phyloP scores from a whole-genome alignment of 129 eudicot species.

The Arctium minus region DNA sequence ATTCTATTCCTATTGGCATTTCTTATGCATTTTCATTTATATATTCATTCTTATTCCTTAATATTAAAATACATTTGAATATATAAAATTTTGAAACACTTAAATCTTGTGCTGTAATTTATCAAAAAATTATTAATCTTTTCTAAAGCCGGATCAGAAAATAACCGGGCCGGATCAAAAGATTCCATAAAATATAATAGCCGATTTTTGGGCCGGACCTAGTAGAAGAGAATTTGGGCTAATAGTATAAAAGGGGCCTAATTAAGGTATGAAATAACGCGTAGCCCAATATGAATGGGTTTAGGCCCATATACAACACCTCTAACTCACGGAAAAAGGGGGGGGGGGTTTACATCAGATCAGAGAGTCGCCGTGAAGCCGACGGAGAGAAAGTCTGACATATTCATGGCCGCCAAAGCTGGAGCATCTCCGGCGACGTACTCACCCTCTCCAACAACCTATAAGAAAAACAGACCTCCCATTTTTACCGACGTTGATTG shows the following conservation, averaged over 20 bases:
- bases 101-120: no score
- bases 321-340: neutral
- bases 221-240: no score
- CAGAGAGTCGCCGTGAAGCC: constrained; percentile 9
- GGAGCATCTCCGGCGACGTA: constrained; percentile 66
- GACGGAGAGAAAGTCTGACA: neutral
- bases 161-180: no score
- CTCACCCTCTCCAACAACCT: constrained; percentile 68
- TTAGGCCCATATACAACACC: constrained; percentile 14
- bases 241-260: neutral
- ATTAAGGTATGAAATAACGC: neutral
- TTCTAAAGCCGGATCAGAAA: no score
- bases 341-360: neutral
- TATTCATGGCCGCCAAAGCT: constrained; percentile 63
- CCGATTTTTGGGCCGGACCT: no score
- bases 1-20: no score
- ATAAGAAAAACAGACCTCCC: constrained; percentile 42
- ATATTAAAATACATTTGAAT: no score
- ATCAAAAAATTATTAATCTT: no score
- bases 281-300: neutral
- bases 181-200: no score
- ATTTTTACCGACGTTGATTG: constrained; percentile 60
- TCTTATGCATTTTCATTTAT: no score
- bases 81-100: no score
- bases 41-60: no score